Conservation (phyloP, 805 yeast species). For the Hemisphaericaspora nanyangensis region DNA sequence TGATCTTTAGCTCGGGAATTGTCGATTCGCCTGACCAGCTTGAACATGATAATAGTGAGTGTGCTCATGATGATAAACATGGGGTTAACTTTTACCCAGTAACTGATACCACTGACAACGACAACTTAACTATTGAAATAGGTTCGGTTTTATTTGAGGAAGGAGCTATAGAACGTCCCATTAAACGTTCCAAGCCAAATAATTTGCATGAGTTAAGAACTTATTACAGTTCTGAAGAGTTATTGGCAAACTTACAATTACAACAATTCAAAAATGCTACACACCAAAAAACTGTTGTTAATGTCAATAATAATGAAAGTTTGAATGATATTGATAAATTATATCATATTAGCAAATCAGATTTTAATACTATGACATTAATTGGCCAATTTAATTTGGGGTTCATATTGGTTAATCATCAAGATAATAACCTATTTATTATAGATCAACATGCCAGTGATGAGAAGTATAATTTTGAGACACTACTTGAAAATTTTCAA, state of each 20-base stretch:
- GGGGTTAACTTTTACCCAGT: conserved; percentile 11
- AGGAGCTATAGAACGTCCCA: neutral
- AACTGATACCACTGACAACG: conserved; percentile 1
- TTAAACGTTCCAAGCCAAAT: conserved; percentile 4
- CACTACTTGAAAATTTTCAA: conserved; percentile 50
- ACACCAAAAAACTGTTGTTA: neutral
- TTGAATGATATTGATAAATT: conserved; percentile 46
- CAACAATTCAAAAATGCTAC: neutral
- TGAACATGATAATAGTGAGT: conserved; percentile 9
- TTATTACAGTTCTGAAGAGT: neutral
- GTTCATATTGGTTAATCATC: conserved; percentile 70
- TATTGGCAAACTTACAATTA: neutral
- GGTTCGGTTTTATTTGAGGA: conserved; percentile 5
- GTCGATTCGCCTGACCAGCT: conserved; percentile 11
- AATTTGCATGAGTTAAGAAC: neutral
- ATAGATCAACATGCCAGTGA: conserved; percentile 98
- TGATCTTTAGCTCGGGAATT: neutral
- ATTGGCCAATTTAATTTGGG: conserved; percentile 97
- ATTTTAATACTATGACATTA: conserved; percentile 70
- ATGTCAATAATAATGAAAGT: conserved; percentile 5
- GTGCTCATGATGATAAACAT: conserved; percentile 7
- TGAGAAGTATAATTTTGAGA: conserved; percentile 89
- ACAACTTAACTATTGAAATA: conserved; percentile 5
- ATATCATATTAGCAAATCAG: conserved; percentile 63
- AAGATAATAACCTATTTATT: conserved; percentile 58